A percentile compares a stretch with the other conserved stretches of the same genome.
Evolutionary conservation across 2,329 filamentous ascomycete species (phyloP).

Genomic region (Botrytis tulipae): DNA sequence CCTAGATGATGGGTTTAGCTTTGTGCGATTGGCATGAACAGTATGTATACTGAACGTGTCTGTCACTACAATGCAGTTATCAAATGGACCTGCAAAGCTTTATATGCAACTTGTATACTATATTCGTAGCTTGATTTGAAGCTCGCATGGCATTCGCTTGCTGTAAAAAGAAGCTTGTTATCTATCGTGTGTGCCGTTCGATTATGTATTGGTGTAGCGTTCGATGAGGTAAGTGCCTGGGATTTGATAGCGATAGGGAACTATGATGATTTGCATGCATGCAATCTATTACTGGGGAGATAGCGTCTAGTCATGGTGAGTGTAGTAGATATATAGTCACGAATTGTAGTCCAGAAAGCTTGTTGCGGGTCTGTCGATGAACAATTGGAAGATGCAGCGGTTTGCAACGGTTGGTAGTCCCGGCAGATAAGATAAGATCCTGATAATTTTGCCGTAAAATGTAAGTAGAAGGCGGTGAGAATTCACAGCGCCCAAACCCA

Average conservation of each 20-base stretch:
- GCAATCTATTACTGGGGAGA: no score
- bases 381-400: background rate
- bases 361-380: background rate
- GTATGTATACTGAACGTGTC: background rate
- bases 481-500: background rate
- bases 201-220: background rate
- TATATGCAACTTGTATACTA: background rate
- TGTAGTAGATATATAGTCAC: background rate
- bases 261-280: background rate
- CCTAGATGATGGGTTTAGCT: background rate
- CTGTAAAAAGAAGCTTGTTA: no score
- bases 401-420: background rate
- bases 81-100: background rate
- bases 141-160: no score
- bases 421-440: background rate
- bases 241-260: background rate
- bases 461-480: background rate
- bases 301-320: background rate
- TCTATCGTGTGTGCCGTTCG: background rate
- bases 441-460: background rate
- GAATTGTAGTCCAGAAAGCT: background rate
- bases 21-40: background rate
- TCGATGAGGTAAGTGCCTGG: background rate
- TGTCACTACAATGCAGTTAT: background rate
- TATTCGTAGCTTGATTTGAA: background rate